Conservation (phyloP, 768 basidiomycete genomes). For the Suillus fuscotomentosus region DNA sequence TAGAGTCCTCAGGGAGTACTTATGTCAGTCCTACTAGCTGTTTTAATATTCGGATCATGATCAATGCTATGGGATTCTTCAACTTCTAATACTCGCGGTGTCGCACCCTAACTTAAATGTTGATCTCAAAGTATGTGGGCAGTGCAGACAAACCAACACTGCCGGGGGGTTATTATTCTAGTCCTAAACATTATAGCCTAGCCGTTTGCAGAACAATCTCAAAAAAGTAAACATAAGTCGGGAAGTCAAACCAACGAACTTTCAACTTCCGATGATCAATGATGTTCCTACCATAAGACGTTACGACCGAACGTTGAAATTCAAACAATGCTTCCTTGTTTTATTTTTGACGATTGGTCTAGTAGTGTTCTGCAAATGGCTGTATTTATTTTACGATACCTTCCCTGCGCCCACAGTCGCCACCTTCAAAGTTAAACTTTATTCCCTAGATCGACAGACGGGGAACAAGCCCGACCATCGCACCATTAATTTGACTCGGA, state of each 20-base stretch:
- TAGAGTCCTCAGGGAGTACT: neutral
- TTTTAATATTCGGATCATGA: neutral
- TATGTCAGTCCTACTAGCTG: neutral
- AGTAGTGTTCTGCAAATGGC: too few relatives aligned
- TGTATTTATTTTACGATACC: neutral
- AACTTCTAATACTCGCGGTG: constrained; percentile 2
- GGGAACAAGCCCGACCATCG: neutral
- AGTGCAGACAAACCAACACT: neutral
- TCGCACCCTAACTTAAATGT: neutral
- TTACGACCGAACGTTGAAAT: neutral
- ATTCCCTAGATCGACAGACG: neutral
- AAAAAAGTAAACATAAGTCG: neutral
- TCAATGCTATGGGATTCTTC: neutral
- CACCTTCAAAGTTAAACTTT: constrained; percentile 2
- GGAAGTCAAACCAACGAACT: neutral
- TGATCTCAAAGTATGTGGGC: too few relatives aligned
- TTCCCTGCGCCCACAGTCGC: neutral
- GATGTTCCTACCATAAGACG: too few relatives aligned
- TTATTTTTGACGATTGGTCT: neutral
- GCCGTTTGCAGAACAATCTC: neutral
- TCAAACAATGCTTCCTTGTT: neutral
- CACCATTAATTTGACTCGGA: neutral
- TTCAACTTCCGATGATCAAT: neutral
- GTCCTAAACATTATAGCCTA: neutral
- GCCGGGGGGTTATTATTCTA: neutral